Base-by-base conservation (phyloP, 352 stramenopile genomes). In the Pythium sukuiense region DNA sequence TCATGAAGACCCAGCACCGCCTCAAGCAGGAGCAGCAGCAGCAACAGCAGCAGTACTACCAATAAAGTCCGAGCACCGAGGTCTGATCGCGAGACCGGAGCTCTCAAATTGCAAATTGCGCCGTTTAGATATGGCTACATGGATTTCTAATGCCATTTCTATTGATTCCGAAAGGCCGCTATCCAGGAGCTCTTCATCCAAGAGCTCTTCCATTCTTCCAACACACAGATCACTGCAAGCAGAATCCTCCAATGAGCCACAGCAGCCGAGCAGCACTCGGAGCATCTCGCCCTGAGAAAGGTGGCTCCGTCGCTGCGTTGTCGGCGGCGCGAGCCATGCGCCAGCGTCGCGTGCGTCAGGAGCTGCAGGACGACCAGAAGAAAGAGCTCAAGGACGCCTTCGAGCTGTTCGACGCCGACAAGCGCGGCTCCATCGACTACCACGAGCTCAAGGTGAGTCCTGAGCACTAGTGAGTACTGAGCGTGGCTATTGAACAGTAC, bases 301-400 rank as follows among this genome's bases (percentile, higher is more conserved):
- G 43, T 4, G 43, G 43, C 9, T 50, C 43, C 6, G 43, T 29
- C n/a, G 61, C 64, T 35, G 65, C 65, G 45, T 53, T 71, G 26
- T 46, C 57, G 32, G 50, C 59, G 20, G 70, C 62, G 33, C 37
- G 71, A 52, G 26, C 61, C 39, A 43, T 65, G 56, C 74, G 75
- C 20, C 65, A 69, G 18, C 78, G 83, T n/a, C 73, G 83, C 26
- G 56, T 74, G 29, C 85, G 83, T 16, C 83, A 93, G 58, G 85
- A 95, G 74, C 73, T 93, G 13, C 79, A 74, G 20, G 85, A 93
- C 20, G 87, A 93, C 46, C 85, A 95, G 73, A 91, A 92, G 67
- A 91, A 92, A 46, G 93, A 98, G 74, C 80, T 98, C 1, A 79
- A 84, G 55, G 94, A 98, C 60, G 91, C 93, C 7, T 98, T 98